Conservation (phyloP, 495 filamentous ascomycete genomes). For the Parmelia sp. region DNA sequence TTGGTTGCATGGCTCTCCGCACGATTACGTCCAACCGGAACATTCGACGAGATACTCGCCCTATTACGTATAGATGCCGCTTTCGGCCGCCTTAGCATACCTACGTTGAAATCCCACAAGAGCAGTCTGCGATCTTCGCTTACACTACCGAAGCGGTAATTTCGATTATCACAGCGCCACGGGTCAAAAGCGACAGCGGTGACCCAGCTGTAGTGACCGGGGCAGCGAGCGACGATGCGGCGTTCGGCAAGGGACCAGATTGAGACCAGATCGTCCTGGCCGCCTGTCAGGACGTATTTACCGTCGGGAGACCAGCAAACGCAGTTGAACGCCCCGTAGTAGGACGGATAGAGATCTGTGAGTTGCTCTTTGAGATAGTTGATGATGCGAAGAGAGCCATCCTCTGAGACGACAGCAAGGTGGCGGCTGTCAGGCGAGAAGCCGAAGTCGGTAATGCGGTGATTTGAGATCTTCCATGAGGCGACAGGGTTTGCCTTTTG, state of each 20-base stretch:
- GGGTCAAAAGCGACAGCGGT: constrained; percentile 89
- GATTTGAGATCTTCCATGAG: constrained; percentile 83
- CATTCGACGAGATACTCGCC: constrained; percentile 54
- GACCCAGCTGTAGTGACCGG: constrained; percentile 93
- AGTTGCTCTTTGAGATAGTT: constrained; percentile 87
- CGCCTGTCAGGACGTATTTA: constrained; percentile 90
- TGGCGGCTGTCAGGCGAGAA: constrained; percentile 83
- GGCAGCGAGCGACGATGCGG: constrained; percentile 82
- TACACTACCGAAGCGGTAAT: constrained; percentile 91
- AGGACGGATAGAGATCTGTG: constrained; percentile 76
- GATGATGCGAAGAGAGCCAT: constrained; percentile 81
- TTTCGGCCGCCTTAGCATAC: constrained; percentile 87
- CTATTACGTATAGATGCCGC: constrained; percentile 37
- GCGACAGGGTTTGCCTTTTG: constrained; percentile 90
- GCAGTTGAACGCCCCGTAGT: constrained; percentile 87
- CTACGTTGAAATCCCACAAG: constrained; percentile 95
- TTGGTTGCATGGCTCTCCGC: constrained; percentile 40
- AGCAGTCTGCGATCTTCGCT: constrained; percentile 87
- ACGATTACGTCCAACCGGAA: constrained; percentile 38
- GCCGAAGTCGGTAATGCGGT: constrained; percentile 79
- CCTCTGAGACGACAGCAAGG: constrained; percentile 88
- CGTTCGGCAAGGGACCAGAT: constrained; percentile 88
- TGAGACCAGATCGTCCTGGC: constrained; percentile 88
- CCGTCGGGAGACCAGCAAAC: constrained; percentile 98
- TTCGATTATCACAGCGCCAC: constrained; percentile 91